phyloP scores from a whole-genome alignment of 106 monocot species.

The Agapanthus africanus region DNA sequence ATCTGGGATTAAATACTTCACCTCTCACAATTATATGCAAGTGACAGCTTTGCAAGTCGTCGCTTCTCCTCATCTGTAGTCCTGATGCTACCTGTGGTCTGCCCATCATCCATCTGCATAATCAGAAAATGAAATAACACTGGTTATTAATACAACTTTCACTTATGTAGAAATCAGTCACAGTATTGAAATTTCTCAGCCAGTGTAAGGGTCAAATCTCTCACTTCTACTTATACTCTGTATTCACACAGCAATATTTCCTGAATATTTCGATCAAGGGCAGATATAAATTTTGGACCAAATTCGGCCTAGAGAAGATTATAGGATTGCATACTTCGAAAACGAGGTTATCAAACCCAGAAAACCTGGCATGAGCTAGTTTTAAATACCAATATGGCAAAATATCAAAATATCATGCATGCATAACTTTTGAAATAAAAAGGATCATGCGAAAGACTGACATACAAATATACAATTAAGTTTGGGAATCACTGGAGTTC shows the following conservation, averaged over 20 bases:
- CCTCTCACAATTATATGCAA: constrained; percentile 97
- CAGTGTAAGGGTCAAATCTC: background rate
- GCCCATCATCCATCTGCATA: constrained; percentile 90
- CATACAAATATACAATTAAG: background rate
- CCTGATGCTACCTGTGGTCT: constrained; percentile 76
- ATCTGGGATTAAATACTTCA: constrained; percentile 12
- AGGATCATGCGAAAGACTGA: background rate
- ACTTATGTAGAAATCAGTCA: background rate
- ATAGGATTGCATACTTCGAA: background rate
- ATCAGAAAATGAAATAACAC: too few species aligned
- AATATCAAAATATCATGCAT: background rate
- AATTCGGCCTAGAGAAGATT: background rate
- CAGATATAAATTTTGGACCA: background rate
- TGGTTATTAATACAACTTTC: background rate
- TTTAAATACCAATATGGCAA: background rate
- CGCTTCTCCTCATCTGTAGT: constrained; percentile 76
- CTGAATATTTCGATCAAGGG: background rate
- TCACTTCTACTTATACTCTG: background rate
- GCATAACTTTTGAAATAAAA: too few species aligned
- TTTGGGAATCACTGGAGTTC: background rate
- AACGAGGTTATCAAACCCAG: background rate
- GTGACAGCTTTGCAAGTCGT: constrained; percentile 66
- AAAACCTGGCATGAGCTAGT: background rate
- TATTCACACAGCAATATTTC: background rate
- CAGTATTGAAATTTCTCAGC: background rate